A percentile compares a stretch with the other conserved stretches of the same genome.
These are phyloP conservation scores for Grifola frondosa DNA, from an alignment of 1,284 basidiomycete genomes.

Conservation along the genomic window DNA sequence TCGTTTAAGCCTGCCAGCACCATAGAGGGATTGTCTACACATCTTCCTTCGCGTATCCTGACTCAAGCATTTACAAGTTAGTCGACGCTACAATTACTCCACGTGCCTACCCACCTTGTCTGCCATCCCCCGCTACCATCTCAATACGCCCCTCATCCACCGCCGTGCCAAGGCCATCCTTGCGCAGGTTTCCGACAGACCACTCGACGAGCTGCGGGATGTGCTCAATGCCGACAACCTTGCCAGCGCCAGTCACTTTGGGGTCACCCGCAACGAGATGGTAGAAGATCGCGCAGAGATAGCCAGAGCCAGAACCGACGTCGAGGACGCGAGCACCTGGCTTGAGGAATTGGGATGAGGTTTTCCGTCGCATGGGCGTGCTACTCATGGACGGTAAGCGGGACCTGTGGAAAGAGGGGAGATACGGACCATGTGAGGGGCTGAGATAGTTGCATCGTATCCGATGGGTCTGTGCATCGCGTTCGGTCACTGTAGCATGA, in stretches of 20 bases:
- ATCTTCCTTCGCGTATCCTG: too few relatives aligned
- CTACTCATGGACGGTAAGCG: too few relatives aligned
- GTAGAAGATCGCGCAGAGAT: slow-evolving; percentile 75
- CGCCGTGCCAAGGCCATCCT: slow-evolving; percentile 62
- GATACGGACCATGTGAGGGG: slow-evolving; percentile 87
- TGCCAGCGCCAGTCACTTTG: slow-evolving; percentile 41
- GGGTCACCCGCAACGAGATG: slow-evolving; percentile 53
- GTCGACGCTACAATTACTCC: background rate
- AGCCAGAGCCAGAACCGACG: slow-evolving; percentile 79
- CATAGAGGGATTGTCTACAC: too few relatives aligned
- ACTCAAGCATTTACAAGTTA: background rate
- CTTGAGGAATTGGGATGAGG: slow-evolving; percentile 66
- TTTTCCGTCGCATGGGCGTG: slow-evolving; percentile 82
- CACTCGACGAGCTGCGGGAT: slow-evolving; percentile 75
- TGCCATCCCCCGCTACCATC: slow-evolving; percentile 79
- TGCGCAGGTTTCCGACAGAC: slow-evolving; percentile 67
- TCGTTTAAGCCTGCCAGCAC: too few relatives aligned
- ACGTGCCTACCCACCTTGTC: slow-evolving; percentile 56
- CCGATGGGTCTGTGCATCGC: slow-evolving; percentile 61
- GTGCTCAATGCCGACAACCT: slow-evolving; percentile 91
- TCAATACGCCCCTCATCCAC: slow-evolving; percentile 55
- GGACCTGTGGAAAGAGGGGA: background rate
- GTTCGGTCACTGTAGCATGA: background rate
- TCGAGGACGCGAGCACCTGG: slow-evolving; percentile 79
- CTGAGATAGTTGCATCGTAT: slow-evolving; percentile 83